Conservation (phyloP, 306 rosid genomes). For the Dicorynia guianensis region DNA sequence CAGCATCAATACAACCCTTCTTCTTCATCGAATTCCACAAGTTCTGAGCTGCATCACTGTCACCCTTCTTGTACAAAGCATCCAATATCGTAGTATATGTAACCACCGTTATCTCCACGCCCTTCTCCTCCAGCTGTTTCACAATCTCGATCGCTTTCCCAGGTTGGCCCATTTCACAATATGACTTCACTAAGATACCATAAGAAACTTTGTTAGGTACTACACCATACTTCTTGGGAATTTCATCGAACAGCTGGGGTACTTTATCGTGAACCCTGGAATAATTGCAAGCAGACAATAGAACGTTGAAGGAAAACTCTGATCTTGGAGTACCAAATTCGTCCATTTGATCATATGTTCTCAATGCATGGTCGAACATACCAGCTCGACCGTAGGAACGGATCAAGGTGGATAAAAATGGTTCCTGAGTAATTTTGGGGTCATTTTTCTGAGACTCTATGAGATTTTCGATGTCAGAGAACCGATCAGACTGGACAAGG, state of each 20-base stretch:
- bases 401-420: conserved; percentile 63
- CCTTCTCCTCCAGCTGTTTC: conserved; percentile 55
- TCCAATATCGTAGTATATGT: conserved; percentile 59
- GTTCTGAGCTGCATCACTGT: conserved; percentile 60
- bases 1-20: conserved; percentile 58
- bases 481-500: conserved; percentile 64
- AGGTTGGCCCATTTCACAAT: conserved; percentile 50
- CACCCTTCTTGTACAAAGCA: conserved; percentile 60
- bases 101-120: conserved; percentile 55
- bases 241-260: conserved; percentile 60
- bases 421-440: conserved; percentile 62
- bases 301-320: conserved; percentile 62
- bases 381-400: conserved; percentile 72
- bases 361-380: conserved; percentile 67
- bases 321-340: conserved; percentile 68
- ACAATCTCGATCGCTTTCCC: conserved; percentile 52
- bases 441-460: conserved; percentile 71
- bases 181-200: conserved; percentile 63
- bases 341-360: conserved; percentile 63
- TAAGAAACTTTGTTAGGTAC: conserved; percentile 62
- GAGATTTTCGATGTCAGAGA: conserved; percentile 60
- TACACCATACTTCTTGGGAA: conserved; percentile 52
- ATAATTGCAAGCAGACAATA: conserved; percentile 54
- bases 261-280: conserved; percentile 53
- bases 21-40: conserved; percentile 64